Conservation (phyloP, 306 rosid species). For the Quercus glauca region DNA sequence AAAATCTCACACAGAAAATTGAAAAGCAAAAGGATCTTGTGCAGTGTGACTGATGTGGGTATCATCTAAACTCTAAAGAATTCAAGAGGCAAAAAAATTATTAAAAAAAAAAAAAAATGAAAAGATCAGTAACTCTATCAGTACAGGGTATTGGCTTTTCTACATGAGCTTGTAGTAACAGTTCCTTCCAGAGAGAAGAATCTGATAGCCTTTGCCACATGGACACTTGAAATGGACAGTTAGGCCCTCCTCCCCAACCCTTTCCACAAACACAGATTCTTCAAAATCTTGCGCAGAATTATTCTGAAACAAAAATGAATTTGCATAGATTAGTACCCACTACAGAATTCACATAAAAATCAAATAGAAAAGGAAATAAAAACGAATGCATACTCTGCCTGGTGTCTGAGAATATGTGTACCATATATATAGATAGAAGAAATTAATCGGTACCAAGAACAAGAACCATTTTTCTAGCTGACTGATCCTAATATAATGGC, state of each 20-base stretch:
- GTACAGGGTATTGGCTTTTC: not conserved
- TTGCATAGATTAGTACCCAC: not conserved
- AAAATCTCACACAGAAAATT: not conserved
- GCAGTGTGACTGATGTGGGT: not conserved
- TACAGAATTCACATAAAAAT: not conserved
- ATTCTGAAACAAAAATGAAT: constrained; percentile 26
- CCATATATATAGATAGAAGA: not conserved
- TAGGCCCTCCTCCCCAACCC: constrained; percentile 32
- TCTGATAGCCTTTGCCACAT: constrained; percentile 53
- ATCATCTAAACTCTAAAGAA: not conserved
- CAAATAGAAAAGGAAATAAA: not conserved
- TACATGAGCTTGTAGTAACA: constrained; percentile 62
- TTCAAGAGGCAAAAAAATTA: not conserved
- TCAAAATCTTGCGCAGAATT: constrained; percentile 25
- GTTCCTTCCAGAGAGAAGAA: constrained; percentile 42
- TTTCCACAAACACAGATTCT: constrained; percentile 53
- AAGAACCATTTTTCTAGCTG: not conserved
- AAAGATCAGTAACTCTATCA: not conserved
- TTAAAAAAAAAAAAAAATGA: not conserved
- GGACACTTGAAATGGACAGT: constrained; percentile 50
- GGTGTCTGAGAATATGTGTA: not conserved
- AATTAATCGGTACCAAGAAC: not conserved
- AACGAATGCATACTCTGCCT: not conserved
- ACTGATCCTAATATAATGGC: not conserved
- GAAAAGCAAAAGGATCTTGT: not conserved